Evolutionary conservation across 148 eudicot species (phyloP).

Genomic region (Fallopia convolvulus): DNA sequence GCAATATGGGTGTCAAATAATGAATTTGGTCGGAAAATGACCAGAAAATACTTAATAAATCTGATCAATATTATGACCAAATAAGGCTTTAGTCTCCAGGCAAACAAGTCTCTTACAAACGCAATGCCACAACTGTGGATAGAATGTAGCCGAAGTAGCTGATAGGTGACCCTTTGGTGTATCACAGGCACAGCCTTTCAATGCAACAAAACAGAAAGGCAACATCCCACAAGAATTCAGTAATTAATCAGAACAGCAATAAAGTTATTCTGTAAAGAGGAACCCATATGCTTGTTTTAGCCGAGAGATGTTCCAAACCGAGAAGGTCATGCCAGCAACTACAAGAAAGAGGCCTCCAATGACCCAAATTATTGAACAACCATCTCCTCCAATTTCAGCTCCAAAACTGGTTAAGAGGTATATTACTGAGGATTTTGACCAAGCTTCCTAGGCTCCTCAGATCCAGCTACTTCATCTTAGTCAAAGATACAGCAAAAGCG

Average conservation of each 20-base stretch:
- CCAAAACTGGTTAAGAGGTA: conserved; percentile 11
- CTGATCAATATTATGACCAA: conserved; percentile 21
- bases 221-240: not conserved
- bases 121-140: conserved; percentile 24
- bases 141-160: conserved; percentile 37
- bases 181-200: conserved; percentile 46
- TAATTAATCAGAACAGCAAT: not conserved
- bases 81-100: conserved; percentile 34
- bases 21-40: not conserved
- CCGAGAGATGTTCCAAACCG: conserved; percentile 43
- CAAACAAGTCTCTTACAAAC: conserved; percentile 24
- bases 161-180: conserved; percentile 37
- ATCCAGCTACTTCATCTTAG: conserved; percentile 41
- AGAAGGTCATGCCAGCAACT: conserved; percentile 25
- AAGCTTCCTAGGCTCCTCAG: conserved; percentile 25
- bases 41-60: not conserved
- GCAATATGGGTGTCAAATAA: not conserved
- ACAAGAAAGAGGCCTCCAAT: conserved; percentile 41
- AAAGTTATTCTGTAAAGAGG: not conserved
- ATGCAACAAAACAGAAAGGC: not conserved
- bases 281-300: conserved; percentile 14
- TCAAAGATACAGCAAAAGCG: not conserved
- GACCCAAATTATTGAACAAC: conserved; percentile 29
- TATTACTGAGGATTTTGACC: conserved; percentile 33
- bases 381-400: not conserved